phyloP scores from a whole-genome alignment of 2,329 filamentous ascomycete species.

The Neofusicoccum parvum region DNA sequence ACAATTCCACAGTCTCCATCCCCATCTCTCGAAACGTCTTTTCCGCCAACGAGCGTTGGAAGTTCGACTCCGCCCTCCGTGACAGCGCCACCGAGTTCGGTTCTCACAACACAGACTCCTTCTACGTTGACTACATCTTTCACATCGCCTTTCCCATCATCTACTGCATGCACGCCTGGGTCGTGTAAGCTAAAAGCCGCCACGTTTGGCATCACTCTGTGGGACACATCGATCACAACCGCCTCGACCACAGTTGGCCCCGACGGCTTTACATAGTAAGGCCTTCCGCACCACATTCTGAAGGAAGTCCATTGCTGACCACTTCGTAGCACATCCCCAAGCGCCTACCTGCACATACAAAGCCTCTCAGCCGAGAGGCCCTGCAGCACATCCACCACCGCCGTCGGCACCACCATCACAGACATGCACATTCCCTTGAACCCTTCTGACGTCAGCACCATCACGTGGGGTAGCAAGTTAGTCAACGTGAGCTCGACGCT shows the following conservation, averaged over 20 bases:
- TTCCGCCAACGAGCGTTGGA: not conserved
- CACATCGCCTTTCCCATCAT: not conserved
- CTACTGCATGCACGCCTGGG: not conserved
- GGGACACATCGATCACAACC: not conserved
- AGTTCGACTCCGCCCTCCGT: not conserved
- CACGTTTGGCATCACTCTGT: not conserved
- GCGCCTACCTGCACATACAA: not conserved
- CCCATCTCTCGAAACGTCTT: too few relatives aligned
- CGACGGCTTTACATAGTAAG: too few relatives aligned
- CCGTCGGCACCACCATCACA: not conserved
- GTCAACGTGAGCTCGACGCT: not conserved
- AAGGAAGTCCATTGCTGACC: too few relatives aligned
- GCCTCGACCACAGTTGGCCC: too few relatives aligned
- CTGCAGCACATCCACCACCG: not conserved
- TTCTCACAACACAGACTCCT: not conserved
- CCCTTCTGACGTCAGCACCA: constrained; percentile 7
- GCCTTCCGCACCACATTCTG: too few relatives aligned
- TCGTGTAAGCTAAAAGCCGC: not conserved
- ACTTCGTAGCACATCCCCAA: not conserved
- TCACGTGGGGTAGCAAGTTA: not conserved
- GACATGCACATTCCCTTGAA: not conserved
- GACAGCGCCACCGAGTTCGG: not conserved
- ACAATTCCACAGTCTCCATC: too few relatives aligned
- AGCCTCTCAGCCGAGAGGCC: not conserved
- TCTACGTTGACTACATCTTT: not conserved